Conservation (phyloP, 805 yeast genomes). For the Saccharomycopsis vini region DNA sequence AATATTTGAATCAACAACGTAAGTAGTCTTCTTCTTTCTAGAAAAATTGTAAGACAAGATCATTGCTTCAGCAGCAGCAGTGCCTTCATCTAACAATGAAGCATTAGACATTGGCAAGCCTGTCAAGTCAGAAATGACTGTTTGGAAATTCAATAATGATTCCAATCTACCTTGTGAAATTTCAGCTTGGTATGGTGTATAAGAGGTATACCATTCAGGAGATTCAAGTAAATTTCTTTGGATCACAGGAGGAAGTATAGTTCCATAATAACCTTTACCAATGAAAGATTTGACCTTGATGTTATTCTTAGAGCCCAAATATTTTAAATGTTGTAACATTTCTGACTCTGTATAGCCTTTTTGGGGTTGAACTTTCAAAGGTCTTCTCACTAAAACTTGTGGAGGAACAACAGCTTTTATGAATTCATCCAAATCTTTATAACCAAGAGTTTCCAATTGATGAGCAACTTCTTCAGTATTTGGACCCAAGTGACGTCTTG, state of each 20-base stretch:
- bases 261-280: slow-evolving; percentile 93
- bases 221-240: slow-evolving; percentile 86
- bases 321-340: slow-evolving; percentile 58
- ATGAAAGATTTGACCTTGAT: slow-evolving; percentile 60
- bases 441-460: slow-evolving; percentile 64
- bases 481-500: slow-evolving; percentile 88
- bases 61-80: slow-evolving; percentile 98
- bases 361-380: slow-evolving; percentile 55
- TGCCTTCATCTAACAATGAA: slow-evolving; percentile 89
- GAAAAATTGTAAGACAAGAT: slow-evolving; percentile 61
- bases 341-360: slow-evolving; percentile 76
- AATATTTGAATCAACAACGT: slow-evolving; percentile 63
- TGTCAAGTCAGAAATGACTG: slow-evolving; percentile 82
- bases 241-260: slow-evolving; percentile 82
- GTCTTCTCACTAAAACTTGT: slow-evolving; percentile 61
- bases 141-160: slow-evolving; percentile 83
- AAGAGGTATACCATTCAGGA: slow-evolving; percentile 98
- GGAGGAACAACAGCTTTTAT: slow-evolving; percentile 68
- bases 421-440: slow-evolving; percentile 59
- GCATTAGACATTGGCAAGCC: slow-evolving; percentile 95
- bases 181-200: slow-evolving; percentile 98
- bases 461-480: slow-evolving; percentile 47
- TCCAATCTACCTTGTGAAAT: slow-evolving; percentile 95
- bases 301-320: slow-evolving; percentile 68
- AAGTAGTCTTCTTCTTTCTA: slow-evolving; percentile 59